These are phyloP conservation scores for Pyracantha coccinea DNA, from an alignment of 331 rosid species.

Conservation along the genomic window DNA sequence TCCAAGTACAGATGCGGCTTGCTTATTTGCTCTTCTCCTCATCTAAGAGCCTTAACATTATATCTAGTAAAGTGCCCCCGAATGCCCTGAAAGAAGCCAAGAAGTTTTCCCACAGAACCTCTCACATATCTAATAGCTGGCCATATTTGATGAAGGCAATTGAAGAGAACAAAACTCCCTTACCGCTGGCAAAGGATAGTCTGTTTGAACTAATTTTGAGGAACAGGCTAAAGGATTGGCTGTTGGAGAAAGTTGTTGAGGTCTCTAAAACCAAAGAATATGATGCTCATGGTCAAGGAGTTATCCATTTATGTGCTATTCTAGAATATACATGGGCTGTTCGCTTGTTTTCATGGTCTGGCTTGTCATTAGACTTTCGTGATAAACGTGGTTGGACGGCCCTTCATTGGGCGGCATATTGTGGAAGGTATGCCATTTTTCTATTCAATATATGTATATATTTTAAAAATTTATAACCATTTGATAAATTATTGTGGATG, in stretches of 20 bases:
- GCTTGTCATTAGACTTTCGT: conserved; percentile 82
- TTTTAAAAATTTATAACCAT: not conserved
- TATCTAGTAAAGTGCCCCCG: conserved; percentile 43
- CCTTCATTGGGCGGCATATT: conserved; percentile 95
- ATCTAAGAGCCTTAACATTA: conserved; percentile 48
- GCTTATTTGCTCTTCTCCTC: conserved; percentile 58
- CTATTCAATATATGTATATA: not conserved
- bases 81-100: conserved; percentile 50
- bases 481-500: conserved; percentile 23
- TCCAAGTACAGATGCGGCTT: conserved; percentile 67
- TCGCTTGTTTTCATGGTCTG: conserved; percentile 62
- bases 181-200: conserved; percentile 59
- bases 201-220: conserved; percentile 53
- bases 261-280: conserved; percentile 52
- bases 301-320: conserved; percentile 84
- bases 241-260: conserved; percentile 64
- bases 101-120: conserved; percentile 48
- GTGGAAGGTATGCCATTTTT: conserved; percentile 49
- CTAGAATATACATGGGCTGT: conserved; percentile 87
- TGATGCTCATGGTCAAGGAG: conserved; percentile 82
- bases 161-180: conserved; percentile 34
- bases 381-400: conserved; percentile 98
- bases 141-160: conserved; percentile 41
- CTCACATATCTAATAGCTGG: conserved; percentile 59
- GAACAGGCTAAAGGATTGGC: conserved; percentile 74